phyloP scores from a whole-genome alignment of 2,329 filamentous ascomycete genomes.

The Grosmannia penicillata region DNA sequence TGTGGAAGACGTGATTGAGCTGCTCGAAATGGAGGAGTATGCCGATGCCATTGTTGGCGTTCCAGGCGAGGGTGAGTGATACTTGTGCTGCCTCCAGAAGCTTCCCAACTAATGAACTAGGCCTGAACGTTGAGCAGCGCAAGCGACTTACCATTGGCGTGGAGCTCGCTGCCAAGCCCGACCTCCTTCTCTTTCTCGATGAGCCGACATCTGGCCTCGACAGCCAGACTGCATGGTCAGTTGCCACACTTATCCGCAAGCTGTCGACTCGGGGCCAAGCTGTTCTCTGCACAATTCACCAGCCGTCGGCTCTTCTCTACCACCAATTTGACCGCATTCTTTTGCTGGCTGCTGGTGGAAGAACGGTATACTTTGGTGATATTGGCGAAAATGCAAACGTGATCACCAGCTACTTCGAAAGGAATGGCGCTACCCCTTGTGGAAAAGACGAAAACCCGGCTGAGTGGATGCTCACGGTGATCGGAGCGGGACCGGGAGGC shows the following conservation, averaged over 20 bases:
- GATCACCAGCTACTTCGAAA: slow-evolving; percentile 20
- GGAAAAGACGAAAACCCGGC: slow-evolving; percentile 61
- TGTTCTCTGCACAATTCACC: slow-evolving; percentile 16
- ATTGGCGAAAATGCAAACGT: slow-evolving; percentile 53
- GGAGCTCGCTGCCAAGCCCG: slow-evolving; percentile 84
- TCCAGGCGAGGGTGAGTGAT: slow-evolving; percentile 49
- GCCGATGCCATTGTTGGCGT: slow-evolving; percentile 85
- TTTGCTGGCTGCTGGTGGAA: slow-evolving; percentile 6
- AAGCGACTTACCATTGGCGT: slow-evolving; percentile 79
- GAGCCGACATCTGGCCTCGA: slow-evolving; percentile 49
- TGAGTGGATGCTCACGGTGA: slow-evolving; percentile 60
- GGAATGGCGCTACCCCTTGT: slow-evolving; percentile 42
- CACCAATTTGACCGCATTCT: slow-evolving; percentile 9
- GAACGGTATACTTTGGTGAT: slow-evolving; percentile 8
- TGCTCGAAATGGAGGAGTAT: slow-evolving; percentile 81
- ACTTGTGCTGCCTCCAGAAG: background rate
- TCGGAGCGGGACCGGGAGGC: slow-evolving; percentile 49
- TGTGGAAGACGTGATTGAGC: slow-evolving; percentile 78
- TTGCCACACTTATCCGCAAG: slow-evolving; percentile 46
- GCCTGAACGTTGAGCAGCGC: slow-evolving; percentile 56
- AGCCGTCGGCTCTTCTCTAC: slow-evolving; percentile 9
- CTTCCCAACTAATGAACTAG: background rate
- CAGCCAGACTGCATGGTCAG: slow-evolving; percentile 48
- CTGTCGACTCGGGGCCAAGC: slow-evolving; percentile 25
- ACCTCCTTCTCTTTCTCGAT: slow-evolving; percentile 44